Conservation (phyloP, 208 protist species). For the Trypanosoma cruzi region DNA sequence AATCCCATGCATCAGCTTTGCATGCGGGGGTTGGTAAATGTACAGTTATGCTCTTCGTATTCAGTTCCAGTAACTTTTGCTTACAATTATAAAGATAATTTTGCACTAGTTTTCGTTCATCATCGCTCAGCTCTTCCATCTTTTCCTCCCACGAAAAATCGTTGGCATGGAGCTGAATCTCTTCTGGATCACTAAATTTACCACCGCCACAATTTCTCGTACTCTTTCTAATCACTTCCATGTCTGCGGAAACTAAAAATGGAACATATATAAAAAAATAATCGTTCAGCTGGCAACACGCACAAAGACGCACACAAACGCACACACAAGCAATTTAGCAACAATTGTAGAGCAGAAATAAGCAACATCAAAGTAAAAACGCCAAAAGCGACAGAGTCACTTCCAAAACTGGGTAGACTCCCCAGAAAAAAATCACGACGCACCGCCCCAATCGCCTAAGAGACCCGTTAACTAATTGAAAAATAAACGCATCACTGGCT, state of each 20-base stretch:
- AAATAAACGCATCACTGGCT: no score
- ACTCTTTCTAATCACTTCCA: background rate
- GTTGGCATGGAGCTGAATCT: constrained; percentile 70
- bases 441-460: no score
- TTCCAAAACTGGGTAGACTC: no score
- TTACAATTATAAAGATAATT: constrained; percentile 34
- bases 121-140: constrained; percentile 34
- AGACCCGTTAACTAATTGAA: no score
- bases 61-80: constrained; percentile 1
- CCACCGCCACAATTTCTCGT: constrained; percentile 42
- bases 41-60: background rate
- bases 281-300: background rate
- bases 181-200: constrained; percentile 46
- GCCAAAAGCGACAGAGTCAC: no score
- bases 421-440: no score
- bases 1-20: constrained; percentile 47
- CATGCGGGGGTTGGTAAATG: background rate
- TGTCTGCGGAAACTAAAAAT: background rate
- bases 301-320: no score
- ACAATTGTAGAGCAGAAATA: background rate
- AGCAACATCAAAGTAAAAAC: no score
- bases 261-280: background rate
- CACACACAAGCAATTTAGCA: no score
- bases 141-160: constrained; percentile 66
- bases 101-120: constrained; percentile 31